Evolutionary conservation across 1,284 basidiomycete species (phyloP).

Genomic region (Sphaerobolus stellatus): DNA sequence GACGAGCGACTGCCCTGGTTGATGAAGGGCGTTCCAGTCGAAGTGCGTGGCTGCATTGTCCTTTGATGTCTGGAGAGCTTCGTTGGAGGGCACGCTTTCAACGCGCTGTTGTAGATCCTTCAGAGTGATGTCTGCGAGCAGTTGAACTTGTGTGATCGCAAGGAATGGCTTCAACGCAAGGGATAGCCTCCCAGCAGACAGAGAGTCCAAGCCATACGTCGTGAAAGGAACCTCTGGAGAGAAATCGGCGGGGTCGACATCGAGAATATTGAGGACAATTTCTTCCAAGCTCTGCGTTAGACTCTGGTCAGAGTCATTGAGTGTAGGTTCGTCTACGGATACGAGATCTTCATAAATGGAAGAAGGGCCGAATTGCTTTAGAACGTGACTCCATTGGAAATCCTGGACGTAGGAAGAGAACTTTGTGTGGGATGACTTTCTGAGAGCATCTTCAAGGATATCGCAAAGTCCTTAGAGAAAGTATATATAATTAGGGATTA

Average conservation of each 20-base stretch:
- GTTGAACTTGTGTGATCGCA: slow-evolving; percentile 38
- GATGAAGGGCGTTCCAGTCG: no score
- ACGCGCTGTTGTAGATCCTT: background rate
- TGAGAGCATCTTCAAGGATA: slow-evolving; percentile 30
- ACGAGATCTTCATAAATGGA: slow-evolving; percentile 24
- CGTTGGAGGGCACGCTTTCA: no score
- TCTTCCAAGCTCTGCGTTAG: slow-evolving; percentile 4
- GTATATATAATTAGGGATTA: background rate
- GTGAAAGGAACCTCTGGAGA: slow-evolving; percentile 37
- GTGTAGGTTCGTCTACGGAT: background rate
- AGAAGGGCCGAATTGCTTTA: slow-evolving; percentile 23
- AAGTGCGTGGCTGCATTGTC: no score
- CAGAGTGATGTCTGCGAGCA: slow-evolving; percentile 30
- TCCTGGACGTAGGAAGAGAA: slow-evolving; percentile 30
- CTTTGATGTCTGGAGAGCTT: no score
- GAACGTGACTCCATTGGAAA: slow-evolving; percentile 29
- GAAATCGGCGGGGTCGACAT: slow-evolving; percentile 34
- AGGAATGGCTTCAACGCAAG: slow-evolving; percentile 27
- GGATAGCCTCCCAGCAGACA: slow-evolving; percentile 36
- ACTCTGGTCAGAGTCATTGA: background rate
- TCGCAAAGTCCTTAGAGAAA: slow-evolving; percentile 29
- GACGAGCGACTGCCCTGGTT: no score
- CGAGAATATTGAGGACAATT: slow-evolving; percentile 26
- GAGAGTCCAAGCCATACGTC: slow-evolving; percentile 41
- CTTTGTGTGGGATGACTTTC: slow-evolving; percentile 18